Conservation (phyloP, 2,329 filamentous ascomycete genomes). For the Beauveria pseudobassiana region DNA sequence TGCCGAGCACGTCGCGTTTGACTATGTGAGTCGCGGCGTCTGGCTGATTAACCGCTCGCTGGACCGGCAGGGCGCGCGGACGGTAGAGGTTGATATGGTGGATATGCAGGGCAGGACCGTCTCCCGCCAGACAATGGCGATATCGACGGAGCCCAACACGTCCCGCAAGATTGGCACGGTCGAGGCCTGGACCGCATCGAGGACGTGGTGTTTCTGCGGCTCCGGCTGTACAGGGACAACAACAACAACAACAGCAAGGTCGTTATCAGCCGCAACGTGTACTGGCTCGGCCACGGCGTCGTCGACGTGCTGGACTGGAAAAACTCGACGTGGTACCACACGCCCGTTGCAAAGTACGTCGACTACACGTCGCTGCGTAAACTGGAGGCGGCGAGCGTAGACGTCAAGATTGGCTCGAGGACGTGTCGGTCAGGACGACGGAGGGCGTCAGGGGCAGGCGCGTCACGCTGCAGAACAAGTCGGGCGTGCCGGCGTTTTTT, state of each 20-base stretch:
- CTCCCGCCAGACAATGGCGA: conserved; percentile 21
- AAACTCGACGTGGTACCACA: conserved; percentile 50
- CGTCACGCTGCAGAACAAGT: conserved; percentile 44
- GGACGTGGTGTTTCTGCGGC: conserved; percentile 42
- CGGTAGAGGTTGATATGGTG: conserved; percentile 42
- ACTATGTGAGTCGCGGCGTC: conserved; percentile 39
- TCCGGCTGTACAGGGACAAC: conserved; percentile 33
- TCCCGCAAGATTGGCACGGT: conserved; percentile 24
- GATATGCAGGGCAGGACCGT: conserved; percentile 37
- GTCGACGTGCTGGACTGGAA: conserved; percentile 48
- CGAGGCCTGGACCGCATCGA: conserved; percentile 22
- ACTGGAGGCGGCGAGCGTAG: conserved; percentile 31
- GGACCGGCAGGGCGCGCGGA: conserved; percentile 30
- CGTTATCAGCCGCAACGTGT: conserved; percentile 48
- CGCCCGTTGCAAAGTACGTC: conserved; percentile 29
- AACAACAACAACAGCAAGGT: conserved; percentile 12
- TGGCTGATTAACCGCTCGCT: conserved; percentile 49
- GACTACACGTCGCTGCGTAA: conserved; percentile 34
- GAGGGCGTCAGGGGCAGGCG: conserved; percentile 7
- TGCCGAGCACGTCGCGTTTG: conserved; percentile 47
- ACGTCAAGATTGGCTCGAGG: conserved; percentile 15
- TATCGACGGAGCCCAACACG: conserved; percentile 36
- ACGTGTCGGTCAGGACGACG: conserved; percentile 11
- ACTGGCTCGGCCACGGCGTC: conserved; percentile 43
- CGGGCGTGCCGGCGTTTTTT: conserved; percentile 49